Percentiles rank a stretch among this genome's conserved stretches.
Conservation (phyloP, 176 grass and related monocot species). For the Aegilops sharonensis region DNA sequence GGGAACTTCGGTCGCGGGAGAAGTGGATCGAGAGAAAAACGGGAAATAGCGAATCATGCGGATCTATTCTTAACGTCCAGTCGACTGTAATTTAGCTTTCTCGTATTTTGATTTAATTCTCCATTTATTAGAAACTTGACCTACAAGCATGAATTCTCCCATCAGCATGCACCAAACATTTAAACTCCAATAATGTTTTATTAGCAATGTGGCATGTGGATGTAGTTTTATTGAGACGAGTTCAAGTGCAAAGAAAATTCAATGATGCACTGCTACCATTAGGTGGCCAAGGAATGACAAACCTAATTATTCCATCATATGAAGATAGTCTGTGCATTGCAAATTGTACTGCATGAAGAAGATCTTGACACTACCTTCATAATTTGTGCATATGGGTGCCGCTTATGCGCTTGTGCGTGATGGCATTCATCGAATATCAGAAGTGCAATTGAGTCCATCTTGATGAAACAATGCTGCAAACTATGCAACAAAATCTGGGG, state of each 20-base stretch:
- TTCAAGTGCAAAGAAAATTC: background rate
- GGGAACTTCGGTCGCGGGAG: too few species aligned
- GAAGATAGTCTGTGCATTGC: conserved; percentile 2
- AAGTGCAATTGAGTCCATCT: conserved; percentile 71
- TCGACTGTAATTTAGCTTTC: too few species aligned
- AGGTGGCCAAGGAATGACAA: conserved; percentile 13
- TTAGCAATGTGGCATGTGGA: background rate
- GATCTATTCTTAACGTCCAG: too few species aligned
- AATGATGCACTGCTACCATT: background rate
- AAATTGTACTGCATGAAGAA: conserved; percentile 1
- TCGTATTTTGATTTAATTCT: conserved; percentile 1
- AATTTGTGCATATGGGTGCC: conserved; percentile 91
- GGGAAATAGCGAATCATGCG: too few species aligned
- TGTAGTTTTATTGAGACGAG: background rate
- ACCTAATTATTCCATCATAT: conserved; percentile 13
- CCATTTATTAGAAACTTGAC: conserved; percentile 9
- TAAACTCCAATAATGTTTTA: background rate
- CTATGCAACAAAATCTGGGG: conserved; percentile 81
- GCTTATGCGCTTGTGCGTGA: conserved; percentile 74
- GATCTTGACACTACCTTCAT: conserved; percentile 67
- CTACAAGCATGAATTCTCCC: conserved; percentile 3
- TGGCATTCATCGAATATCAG: conserved; percentile 95
- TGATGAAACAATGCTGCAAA: conserved; percentile 90
- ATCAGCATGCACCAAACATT: background rate
- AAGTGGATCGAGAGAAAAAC: too few species aligned